Percentiles rank a stretch among this genome's conserved stretches.
Conservation (phyloP, 345 rosid genomes). For the Reutealis trisperma region DNA sequence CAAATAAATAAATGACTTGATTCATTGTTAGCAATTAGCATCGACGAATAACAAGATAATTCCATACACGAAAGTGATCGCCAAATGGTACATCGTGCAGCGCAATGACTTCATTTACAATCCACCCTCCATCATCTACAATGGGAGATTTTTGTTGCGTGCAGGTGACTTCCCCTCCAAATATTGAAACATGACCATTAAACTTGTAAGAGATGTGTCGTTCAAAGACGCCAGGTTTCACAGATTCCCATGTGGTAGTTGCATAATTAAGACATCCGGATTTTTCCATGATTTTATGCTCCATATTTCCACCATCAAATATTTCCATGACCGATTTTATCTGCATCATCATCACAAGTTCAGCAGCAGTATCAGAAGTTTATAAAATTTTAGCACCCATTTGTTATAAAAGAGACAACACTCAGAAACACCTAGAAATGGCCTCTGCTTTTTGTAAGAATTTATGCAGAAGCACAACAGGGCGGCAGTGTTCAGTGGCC, state of each 20-base stretch:
- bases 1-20: not conserved
- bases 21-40: no score
- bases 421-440: no score
- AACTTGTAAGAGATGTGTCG: constrained; percentile 61
- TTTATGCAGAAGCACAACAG: not conserved
- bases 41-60: no score
- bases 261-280: constrained; percentile 69
- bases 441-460: no score
- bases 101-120: constrained; percentile 59
- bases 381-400: not conserved
- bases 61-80: constrained; percentile 59
- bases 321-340: constrained; percentile 57
- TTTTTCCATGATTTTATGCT: constrained; percentile 72
- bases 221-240: constrained; percentile 47
- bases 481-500: not conserved
- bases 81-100: constrained; percentile 70
- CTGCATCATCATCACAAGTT: constrained; percentile 38
- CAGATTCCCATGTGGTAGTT: constrained; percentile 60
- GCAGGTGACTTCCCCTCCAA: constrained; percentile 78
- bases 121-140: constrained; percentile 59
- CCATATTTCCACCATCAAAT: constrained; percentile 69
- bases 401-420: not conserved
- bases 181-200: constrained; percentile 63
- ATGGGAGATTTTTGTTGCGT: constrained; percentile 57
- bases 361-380: not conserved